phyloP scores from a whole-genome alignment of 2,329 filamentous ascomycete genomes.

The Penicillium sp. region DNA sequence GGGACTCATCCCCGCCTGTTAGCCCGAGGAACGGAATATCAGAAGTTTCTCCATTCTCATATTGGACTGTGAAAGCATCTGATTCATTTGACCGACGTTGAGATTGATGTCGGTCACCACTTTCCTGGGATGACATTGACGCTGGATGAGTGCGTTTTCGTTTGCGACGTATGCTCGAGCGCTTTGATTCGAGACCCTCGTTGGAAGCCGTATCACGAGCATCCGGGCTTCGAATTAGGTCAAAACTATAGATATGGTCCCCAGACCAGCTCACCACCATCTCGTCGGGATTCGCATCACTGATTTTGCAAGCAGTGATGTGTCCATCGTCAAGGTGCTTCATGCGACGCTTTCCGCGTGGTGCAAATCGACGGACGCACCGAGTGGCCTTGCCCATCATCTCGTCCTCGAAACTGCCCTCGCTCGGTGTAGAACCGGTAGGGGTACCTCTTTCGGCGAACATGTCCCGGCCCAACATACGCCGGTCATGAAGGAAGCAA shows the following conservation, averaged over 20 bases:
- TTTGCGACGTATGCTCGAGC: constrained; percentile 43
- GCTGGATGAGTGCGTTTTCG: constrained; percentile 55
- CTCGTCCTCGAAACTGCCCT: constrained; percentile 52
- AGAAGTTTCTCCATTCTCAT: constrained; percentile 59
- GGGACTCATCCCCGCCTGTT: constrained; percentile 26
- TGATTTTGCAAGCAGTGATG: constrained; percentile 69
- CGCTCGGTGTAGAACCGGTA: constrained; percentile 40
- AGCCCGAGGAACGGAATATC: constrained; percentile 52
- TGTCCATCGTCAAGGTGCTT: constrained; percentile 55
- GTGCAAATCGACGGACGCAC: constrained; percentile 65
- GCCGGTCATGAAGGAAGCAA: constrained; percentile 66
- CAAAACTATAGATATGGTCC: constrained; percentile 65
- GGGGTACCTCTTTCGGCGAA: constrained; percentile 52
- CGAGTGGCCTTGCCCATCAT: constrained; percentile 58
- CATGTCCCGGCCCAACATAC: constrained; percentile 63
- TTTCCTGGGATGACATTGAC: constrained; percentile 44
- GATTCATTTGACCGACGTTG: constrained; percentile 32
- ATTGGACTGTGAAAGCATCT: constrained; percentile 54
- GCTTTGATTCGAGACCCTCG: constrained; percentile 25
- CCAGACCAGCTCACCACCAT: constrained; percentile 67
- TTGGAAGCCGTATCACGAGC: constrained; percentile 44
- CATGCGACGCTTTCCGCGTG: constrained; percentile 54
- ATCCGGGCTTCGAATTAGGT: constrained; percentile 59
- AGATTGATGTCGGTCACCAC: constrained; percentile 47
- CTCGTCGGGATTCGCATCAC: constrained; percentile 65